Conservation (phyloP, 306 rosid species). For the Rosa multiflora region DNA sequence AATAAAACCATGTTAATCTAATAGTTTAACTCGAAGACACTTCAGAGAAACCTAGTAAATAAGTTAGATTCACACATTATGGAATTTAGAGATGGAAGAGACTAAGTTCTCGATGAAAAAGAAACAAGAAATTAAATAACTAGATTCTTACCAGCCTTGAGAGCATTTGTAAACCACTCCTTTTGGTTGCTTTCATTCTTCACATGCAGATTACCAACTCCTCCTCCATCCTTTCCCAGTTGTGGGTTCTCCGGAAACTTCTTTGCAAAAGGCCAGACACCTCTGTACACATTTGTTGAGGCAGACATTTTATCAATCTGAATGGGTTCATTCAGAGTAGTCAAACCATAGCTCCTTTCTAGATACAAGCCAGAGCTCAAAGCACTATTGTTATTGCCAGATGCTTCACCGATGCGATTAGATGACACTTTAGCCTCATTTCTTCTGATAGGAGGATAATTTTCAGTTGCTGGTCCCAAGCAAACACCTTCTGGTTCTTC, state of each 20-base stretch:
- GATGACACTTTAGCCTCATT: neutral
- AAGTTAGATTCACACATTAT: neutral
- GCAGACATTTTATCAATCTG: conserved; percentile 22
- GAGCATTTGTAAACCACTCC: conserved; percentile 11
- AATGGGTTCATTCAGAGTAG: conserved; percentile 30
- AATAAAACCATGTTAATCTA: neutral
- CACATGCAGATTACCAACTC: conserved; percentile 1
- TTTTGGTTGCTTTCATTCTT: conserved; percentile 7
- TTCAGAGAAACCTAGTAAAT: neutral
- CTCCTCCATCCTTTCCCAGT: neutral
- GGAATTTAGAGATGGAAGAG: neutral
- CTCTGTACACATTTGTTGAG: conserved; percentile 16
- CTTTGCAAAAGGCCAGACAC: conserved; percentile 22
- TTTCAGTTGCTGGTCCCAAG: neutral
- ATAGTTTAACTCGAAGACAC: neutral
- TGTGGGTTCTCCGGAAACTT: conserved; percentile 15
- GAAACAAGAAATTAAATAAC: neutral
- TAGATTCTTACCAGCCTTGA: conserved; percentile 23
- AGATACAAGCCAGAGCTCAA: conserved; percentile 15
- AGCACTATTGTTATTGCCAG: neutral
- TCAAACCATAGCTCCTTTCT: conserved; percentile 9
- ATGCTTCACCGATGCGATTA: neutral
- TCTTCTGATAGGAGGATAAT: conserved; percentile 12
- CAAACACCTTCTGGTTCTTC: conserved; percentile 15
- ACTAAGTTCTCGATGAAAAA: neutral